A percentile compares a stretch with the other conserved stretches of the same genome.
These are phyloP conservation scores for Wickerhamomyces hampshirensis DNA, from an alignment of 805 yeast genomes.

Conservation along the genomic window DNA sequence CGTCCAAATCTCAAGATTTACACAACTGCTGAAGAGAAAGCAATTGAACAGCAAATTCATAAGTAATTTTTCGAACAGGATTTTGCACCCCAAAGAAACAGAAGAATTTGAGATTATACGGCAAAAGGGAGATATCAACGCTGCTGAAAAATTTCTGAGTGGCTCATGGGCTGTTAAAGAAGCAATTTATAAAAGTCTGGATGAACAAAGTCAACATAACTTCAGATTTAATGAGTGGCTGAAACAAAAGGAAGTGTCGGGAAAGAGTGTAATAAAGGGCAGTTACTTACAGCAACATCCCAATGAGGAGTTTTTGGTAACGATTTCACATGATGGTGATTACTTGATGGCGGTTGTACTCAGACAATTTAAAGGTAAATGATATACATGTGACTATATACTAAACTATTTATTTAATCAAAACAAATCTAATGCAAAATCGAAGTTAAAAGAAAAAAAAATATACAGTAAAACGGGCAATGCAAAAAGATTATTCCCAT, in stretches of 20 bases:
- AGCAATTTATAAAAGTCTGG: slow-evolving; percentile 62
- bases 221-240: slow-evolving; percentile 62
- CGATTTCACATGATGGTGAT: slow-evolving; percentile 65
- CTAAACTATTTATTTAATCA: slow-evolving; percentile 2
- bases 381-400: neutral
- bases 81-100: slow-evolving; percentile 47
- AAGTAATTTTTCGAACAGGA: slow-evolving; percentile 36
- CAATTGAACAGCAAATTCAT: slow-evolving; percentile 27
- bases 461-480: too few species aligned
- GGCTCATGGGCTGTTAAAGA: slow-evolving; percentile 74
- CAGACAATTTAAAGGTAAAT: slow-evolving; percentile 27
- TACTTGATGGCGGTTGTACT: slow-evolving; percentile 52
- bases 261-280: slow-evolving; percentile 40
- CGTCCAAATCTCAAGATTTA: slow-evolving; percentile 42
- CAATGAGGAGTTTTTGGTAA: slow-evolving; percentile 45
- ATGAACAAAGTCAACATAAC: slow-evolving; percentile 38
- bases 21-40: slow-evolving; percentile 32
- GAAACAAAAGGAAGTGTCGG: slow-evolving; percentile 33
- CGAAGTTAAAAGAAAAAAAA: neutral
- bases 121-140: slow-evolving; percentile 16
- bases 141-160: slow-evolving; percentile 38
- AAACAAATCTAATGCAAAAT: slow-evolving; percentile 4
- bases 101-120: slow-evolving; percentile 28
- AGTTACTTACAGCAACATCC: slow-evolving; percentile 25
- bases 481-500: slow-evolving; percentile 75